These are phyloP conservation scores for Daldinia loculata DNA, from an alignment of 495 filamentous ascomycete species.

Conservation along the genomic window DNA sequence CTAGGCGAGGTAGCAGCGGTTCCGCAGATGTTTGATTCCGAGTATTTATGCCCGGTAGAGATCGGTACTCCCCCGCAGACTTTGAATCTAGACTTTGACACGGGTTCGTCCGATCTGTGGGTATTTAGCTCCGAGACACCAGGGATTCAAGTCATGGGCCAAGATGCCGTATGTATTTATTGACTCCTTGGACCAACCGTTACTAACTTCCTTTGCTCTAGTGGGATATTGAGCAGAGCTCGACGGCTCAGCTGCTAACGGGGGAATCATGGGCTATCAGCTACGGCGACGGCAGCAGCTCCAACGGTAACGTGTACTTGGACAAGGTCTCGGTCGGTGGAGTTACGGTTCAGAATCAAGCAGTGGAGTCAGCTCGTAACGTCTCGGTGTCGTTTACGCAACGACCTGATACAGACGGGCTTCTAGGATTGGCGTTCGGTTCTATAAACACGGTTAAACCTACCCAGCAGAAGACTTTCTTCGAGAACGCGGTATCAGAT, in stretches of 20 bases:
- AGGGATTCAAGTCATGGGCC: conserved; percentile 60
- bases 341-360: conserved; percentile 71
- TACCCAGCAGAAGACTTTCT: conserved; percentile 72
- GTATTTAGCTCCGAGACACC: conserved; percentile 62
- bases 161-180: conserved; percentile 31
- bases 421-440: conserved; percentile 80
- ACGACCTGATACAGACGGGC: conserved; percentile 69
- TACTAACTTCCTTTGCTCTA: conserved; percentile 40
- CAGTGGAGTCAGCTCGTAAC: conserved; percentile 72
- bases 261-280: conserved; percentile 72
- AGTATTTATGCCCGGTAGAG: conserved; percentile 70
- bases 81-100: conserved; percentile 77
- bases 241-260: conserved; percentile 57
- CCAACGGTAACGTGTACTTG: conserved; percentile 74
- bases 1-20: conserved; percentile 52
- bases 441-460: conserved; percentile 76
- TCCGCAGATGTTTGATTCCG: conserved; percentile 66
- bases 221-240: conserved; percentile 64
- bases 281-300: conserved; percentile 78
- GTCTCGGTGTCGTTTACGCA: conserved; percentile 72
- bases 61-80: conserved; percentile 79
- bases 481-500: conserved; percentile 69
- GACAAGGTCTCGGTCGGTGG: conserved; percentile 81
- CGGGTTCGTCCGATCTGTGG: conserved; percentile 79
- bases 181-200: neutral